Evolutionary conservation across 1,284 basidiomycete species (phyloP), one percentile per base, ranked within the genome.

Genomic region (Uromyces viciae-fabae): DNA sequence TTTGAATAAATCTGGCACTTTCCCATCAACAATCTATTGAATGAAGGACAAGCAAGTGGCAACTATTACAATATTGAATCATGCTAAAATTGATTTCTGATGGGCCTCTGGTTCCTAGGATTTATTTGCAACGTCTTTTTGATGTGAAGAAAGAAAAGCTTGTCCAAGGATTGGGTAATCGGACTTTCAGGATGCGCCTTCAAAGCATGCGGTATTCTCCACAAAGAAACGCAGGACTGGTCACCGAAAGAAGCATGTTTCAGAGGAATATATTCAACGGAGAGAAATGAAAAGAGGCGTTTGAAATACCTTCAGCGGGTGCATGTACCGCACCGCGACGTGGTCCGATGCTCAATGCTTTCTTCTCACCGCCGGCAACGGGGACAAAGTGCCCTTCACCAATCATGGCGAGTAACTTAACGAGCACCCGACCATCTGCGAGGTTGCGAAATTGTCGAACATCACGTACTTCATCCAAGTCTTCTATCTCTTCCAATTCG

Each of bases 351-450:
- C 46, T 43, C 42, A 77, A 28, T 38, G 60, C 58, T 64, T 77
- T 68, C 62, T 77, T 77, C 40, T 49, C 43, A 25, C 75, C 75
- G 17, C 33, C 31, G 36, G 52, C 75, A 66, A 77, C 60, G n/a
- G 75, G 75, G 2, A 77, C 62, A 22, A 68, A 77, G 33, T 77
- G 75, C 1, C 75, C 75, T 77, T 77, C 75, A 33, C 75, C 75
- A 36, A 77, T 68, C 75, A 77, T 77, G 22, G 75, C 60, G 3
- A 52, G 25, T 54, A 77, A 25, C 40, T 64, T 54, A 15, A 77
- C 60, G 17, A 40, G 40, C n/a, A 77, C 75, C 28, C 38, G 38
- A 19, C 42, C 60, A 43, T 68, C 68, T 0, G 31, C 28, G 15
- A 43, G 60, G 49, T 40, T 54, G 5, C 49, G 62, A 43, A 62